Evolutionary conservation across 1,139 yeast genomes (phyloP), one percentile per base, ranked within the genome.

Genomic region (Scheffersomyces quercinus): DNA sequence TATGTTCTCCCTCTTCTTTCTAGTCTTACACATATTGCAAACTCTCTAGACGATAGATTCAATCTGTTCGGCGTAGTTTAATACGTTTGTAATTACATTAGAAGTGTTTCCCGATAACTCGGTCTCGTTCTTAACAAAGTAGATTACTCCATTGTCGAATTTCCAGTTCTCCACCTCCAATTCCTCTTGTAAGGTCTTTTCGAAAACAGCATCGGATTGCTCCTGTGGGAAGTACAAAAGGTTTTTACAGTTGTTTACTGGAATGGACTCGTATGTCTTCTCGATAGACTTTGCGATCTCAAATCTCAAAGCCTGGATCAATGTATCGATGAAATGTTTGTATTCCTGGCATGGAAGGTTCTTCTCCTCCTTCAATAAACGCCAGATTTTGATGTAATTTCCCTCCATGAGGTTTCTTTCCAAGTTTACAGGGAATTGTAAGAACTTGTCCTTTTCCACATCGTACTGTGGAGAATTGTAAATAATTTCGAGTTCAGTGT

Each of bases 351-450:
- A 77, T 28, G 84, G 83, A 51, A 73, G 65, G 47, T 60, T 59
- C 13, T 75, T 65, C 13, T 82, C 82, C 34, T 77, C 76, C 58
- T 79, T 73, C 69, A 85, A 79, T 43, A 88, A 78, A 55, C 83
- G 85, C 88, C 96, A 88, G 43, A 93, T 93, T 67, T 88, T 88
- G 64, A 89, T 95, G 65, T 91, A 93, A 52, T 93, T 87, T 37
- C 99, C 99, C 65, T 93, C 99, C 88, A 93, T 90, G 53, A 93
- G 79, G 83, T 95, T 88, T 54, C 89, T 85, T 64, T 93, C 99
- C 54, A 93, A 81, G 54, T 83, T 82, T 46, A 93, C 83, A 26
- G 99, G 98, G 64, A 90, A 90, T 43, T 82, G 79, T 54, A 93
- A 73, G 62, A 82, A 74, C 46, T 80, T 73, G 56, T 81, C 84